These are phyloP conservation scores for Salix udensis DNA, from an alignment of 345 rosid species.

Conservation along the genomic window DNA sequence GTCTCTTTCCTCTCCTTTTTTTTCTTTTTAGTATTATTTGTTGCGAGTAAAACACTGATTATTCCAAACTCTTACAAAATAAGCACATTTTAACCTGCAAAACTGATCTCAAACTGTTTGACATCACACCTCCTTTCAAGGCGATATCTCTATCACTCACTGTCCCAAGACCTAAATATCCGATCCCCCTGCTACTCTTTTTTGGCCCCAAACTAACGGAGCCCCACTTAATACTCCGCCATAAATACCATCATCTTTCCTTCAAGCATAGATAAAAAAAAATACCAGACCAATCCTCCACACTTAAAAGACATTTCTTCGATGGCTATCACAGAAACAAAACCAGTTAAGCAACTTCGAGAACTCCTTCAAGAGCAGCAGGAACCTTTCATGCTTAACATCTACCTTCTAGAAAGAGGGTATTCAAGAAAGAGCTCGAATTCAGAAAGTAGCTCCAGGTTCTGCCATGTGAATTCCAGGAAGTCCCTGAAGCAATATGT, in stretches of 20 bases:
- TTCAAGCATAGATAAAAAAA: background rate
- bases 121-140: no score
- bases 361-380: constrained; percentile 55
- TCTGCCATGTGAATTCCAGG: constrained; percentile 18
- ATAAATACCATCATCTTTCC: background rate
- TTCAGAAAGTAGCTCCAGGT: constrained; percentile 2
- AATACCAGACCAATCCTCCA: background rate
- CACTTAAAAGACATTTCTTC: background rate
- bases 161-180: constrained; percentile 18
- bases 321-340: constrained; percentile 24
- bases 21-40: no score
- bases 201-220: constrained; percentile 25
- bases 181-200: constrained; percentile 2
- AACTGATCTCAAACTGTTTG: no score
- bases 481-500: constrained; percentile 14
- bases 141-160: background rate
- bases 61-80: fast-evolving
- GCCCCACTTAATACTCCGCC: constrained; percentile 21
- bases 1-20: background rate
- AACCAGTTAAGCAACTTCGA: constrained; percentile 37
- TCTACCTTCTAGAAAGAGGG: constrained; percentile 44
- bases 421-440: constrained; percentile 13
- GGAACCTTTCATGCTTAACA: constrained; percentile 51
- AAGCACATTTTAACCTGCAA: fast-evolving
- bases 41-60: no score